Percentiles rank a stretch among this genome's conserved stretches.
These are phyloP conservation scores for Onygenales sp. DNA, from an alignment of 2,329 filamentous ascomycete species.

Conservation along the genomic window DNA sequence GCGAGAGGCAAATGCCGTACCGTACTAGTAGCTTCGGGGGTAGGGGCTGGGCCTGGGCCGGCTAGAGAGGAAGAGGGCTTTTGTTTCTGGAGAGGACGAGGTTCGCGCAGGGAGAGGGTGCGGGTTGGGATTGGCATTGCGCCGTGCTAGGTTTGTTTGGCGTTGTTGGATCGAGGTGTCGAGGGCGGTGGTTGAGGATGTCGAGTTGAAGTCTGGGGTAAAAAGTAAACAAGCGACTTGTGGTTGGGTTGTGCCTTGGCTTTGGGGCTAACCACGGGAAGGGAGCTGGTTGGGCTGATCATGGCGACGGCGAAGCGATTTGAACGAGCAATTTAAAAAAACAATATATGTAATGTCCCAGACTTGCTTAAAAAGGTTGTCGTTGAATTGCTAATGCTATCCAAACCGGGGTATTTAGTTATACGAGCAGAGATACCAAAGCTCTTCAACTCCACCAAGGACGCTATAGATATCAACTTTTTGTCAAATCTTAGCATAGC, in stretches of 20 bases:
- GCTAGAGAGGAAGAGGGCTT: not conserved
- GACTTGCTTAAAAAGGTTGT: no score
- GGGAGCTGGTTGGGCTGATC: not conserved
- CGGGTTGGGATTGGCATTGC: slow-evolving; percentile 32
- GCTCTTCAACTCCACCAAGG: no score
- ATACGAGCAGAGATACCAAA: no score
- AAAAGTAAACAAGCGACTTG: no score
- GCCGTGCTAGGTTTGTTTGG: not conserved
- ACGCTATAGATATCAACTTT: no score
- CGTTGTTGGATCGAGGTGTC: not conserved
- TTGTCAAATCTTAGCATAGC: no score
- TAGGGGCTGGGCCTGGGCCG: slow-evolving; percentile 1
- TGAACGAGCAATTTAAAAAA: no score
- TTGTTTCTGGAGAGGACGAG: slow-evolving; percentile 16
- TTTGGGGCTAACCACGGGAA: not conserved
- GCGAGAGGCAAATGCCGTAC: slow-evolving; percentile 5
- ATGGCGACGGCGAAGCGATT: not conserved
- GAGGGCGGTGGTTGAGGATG: not conserved
- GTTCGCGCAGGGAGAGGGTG: slow-evolving; percentile 25
- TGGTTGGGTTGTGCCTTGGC: no score
- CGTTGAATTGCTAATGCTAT: no score
- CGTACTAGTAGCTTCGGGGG: slow-evolving; percentile 11
- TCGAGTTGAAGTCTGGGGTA: not conserved
- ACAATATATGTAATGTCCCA: no score
- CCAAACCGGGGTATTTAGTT: no score